A percentile compares a stretch with the other conserved stretches of the same genome.
phyloP scores from a whole-genome alignment of 1,284 basidiomycete species.

The Tylopilus sp. region DNA sequence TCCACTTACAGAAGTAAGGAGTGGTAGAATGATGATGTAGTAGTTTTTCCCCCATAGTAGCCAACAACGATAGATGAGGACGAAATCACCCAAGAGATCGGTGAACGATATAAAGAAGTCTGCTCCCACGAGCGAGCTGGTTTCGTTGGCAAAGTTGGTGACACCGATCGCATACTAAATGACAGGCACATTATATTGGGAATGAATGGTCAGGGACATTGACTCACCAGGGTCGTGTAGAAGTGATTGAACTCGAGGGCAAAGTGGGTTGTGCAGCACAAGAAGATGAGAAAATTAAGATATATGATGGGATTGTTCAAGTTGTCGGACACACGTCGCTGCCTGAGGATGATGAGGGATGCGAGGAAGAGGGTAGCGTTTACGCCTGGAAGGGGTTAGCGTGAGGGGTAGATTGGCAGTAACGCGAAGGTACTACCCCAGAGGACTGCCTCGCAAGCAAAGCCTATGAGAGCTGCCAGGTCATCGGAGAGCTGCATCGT shows the following conservation, averaged over 20 bases:
- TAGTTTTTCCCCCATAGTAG: constrained; percentile 34
- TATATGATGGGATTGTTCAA: constrained; percentile 25
- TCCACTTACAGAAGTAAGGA: constrained; percentile 31
- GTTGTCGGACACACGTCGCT: constrained; percentile 4
- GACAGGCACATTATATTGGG: too few species aligned
- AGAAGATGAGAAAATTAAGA: constrained; percentile 32
- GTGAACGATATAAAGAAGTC: constrained; percentile 37
- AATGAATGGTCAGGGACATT: too few species aligned
- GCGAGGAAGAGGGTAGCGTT: constrained; percentile 28
- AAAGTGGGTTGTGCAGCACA: constrained; percentile 36
- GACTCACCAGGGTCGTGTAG: constrained; percentile 32
- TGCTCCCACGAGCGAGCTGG: constrained; percentile 26
- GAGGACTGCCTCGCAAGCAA: constrained; percentile 32
- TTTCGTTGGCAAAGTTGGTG: constrained; percentile 31
- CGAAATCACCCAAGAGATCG: constrained; percentile 37
- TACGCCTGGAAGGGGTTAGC: constrained; percentile 14
- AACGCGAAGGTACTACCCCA: constrained; percentile 28
- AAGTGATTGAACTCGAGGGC: constrained; percentile 39
- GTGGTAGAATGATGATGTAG: constrained; percentile 32
- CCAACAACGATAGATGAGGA: constrained; percentile 42
- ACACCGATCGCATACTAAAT: constrained; percentile 23
- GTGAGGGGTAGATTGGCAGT: neutral
- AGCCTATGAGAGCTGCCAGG: constrained; percentile 34
- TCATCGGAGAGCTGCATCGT: constrained; percentile 22
- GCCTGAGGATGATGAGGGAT: constrained; percentile 24